Conservation (phyloP, 768 basidiomycete species). For the Rubroboletus satanas region DNA sequence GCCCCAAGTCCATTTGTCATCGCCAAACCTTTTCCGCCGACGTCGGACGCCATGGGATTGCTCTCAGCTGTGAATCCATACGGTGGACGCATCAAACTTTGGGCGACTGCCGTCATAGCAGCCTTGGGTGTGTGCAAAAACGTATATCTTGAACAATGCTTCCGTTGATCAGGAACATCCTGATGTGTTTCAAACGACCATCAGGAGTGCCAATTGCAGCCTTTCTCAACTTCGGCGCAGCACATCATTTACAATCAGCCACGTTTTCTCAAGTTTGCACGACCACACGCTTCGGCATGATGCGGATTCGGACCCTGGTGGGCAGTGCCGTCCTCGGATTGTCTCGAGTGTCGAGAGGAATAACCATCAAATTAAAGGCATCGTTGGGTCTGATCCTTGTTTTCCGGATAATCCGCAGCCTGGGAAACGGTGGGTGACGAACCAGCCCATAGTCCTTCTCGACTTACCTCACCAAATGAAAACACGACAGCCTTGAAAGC, state of each 20-base stretch:
- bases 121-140: neutral
- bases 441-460: neutral
- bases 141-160: neutral
- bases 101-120: neutral
- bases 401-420: neutral
- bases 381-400: neutral
- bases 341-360: neutral
- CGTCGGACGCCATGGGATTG: neutral
- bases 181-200: no score
- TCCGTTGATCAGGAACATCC: neutral
- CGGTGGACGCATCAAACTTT: neutral
- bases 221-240: neutral
- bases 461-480: neutral
- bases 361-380: no score
- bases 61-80: no score
- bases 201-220: no score
- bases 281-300: neutral
- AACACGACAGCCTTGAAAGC: neutral
- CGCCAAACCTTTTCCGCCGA: neutral
- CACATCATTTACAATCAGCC: neutral
- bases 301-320: neutral
- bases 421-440: no score
- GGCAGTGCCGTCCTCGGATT: neutral
- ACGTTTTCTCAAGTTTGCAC: neutral
- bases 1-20: neutral